A percentile compares a stretch with the other conserved stretches of the same genome.
phyloP scores from a whole-genome alignment of 352 stramenopile genomes.

The Phytopythium oedochilum region DNA sequence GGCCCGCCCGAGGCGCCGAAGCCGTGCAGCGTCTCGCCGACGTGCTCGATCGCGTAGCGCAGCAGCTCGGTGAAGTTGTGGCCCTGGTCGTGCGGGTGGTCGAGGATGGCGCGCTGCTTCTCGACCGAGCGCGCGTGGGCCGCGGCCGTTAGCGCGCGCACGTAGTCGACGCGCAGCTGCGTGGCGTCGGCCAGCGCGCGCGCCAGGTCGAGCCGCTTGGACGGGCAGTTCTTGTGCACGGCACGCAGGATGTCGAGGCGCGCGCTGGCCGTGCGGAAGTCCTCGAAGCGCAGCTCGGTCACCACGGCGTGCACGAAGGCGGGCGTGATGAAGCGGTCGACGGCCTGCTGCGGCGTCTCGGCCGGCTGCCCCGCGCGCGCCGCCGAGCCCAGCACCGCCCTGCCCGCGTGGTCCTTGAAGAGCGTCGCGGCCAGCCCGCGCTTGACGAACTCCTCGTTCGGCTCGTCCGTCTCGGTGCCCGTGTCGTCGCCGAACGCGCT shows the following conservation, averaged over 20 bases:
- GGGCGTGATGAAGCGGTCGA: conserved; percentile 74
- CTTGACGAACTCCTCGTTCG: conserved; percentile 86
- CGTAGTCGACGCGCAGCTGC: conserved; percentile 61
- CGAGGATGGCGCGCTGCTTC: conserved; percentile 32
- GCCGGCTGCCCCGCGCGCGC: conserved; percentile 11
- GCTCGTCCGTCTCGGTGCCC: conserved; percentile 72
- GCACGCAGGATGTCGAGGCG: conserved; percentile 78
- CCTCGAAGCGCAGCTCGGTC: conserved; percentile 77
- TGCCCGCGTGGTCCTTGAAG: conserved; percentile 64
- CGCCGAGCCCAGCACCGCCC: conserved; percentile 9
- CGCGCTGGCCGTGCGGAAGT: conserved; percentile 80
- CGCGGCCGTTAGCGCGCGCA: conserved; percentile 36
- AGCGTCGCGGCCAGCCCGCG: conserved; percentile 62
- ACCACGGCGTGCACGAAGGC: conserved; percentile 76
- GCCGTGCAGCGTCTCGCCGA: conserved; percentile 42
- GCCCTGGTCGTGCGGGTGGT: conserved; percentile 70
- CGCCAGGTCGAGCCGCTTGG: conserved; percentile 62
- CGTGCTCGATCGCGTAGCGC: conserved; percentile 78
- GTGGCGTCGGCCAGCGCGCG: conserved; percentile 71
- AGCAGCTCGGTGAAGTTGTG: conserved; percentile 80
- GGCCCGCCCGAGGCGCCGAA: conserved; percentile 16
- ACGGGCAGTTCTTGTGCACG: conserved; percentile 78
- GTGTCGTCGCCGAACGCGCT: conserved; percentile 73
- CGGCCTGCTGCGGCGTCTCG: conserved; percentile 36
- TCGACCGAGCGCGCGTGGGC: conserved; percentile 59